Evolutionary conservation across 306 rosid species (phyloP).

Genomic region (Boehmeria nivea): DNA sequence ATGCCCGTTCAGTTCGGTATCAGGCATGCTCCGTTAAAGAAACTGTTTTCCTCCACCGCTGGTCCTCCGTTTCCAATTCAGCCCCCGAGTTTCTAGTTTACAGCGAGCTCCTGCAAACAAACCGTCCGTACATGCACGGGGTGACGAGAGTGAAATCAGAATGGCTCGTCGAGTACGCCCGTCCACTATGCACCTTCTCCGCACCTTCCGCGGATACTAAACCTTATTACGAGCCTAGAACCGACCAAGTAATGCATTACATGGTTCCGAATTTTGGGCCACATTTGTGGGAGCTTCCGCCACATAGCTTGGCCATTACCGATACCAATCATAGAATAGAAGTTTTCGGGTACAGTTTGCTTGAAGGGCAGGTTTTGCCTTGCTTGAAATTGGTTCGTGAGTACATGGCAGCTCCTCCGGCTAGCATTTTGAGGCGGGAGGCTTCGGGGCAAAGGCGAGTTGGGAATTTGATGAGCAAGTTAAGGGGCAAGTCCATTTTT

Average conservation of each 20-base stretch:
- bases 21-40: conserved; percentile 67
- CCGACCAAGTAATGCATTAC: conserved; percentile 60
- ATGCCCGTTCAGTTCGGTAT: conserved; percentile 43
- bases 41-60: conserved; percentile 59
- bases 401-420: conserved; percentile 69
- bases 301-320: conserved; percentile 39
- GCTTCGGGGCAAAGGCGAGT: conserved; percentile 73
- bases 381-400: conserved; percentile 52
- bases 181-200: conserved; percentile 61
- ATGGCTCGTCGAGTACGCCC: conserved; percentile 83
- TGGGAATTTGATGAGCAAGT: conserved; percentile 57
- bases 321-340: conserved; percentile 30
- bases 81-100: conserved; percentile 86
- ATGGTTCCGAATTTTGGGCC: conserved; percentile 66
- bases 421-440: conserved; percentile 64
- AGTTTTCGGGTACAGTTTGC: conserved; percentile 74
- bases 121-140: conserved; percentile 86
- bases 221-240: conserved; percentile 60
- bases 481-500: conserved; percentile 39
- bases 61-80: conserved; percentile 58
- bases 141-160: conserved; percentile 66
- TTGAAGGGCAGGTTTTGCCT: conserved; percentile 79
- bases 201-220: conserved; percentile 49
- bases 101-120: conserved; percentile 65
- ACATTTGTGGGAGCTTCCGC: conserved; percentile 78